Percentiles rank a stretch among this genome's conserved stretches.
These are phyloP conservation scores for Phytophthora pini DNA, from an alignment of 352 stramenopile genomes.

Conservation along the genomic window DNA sequence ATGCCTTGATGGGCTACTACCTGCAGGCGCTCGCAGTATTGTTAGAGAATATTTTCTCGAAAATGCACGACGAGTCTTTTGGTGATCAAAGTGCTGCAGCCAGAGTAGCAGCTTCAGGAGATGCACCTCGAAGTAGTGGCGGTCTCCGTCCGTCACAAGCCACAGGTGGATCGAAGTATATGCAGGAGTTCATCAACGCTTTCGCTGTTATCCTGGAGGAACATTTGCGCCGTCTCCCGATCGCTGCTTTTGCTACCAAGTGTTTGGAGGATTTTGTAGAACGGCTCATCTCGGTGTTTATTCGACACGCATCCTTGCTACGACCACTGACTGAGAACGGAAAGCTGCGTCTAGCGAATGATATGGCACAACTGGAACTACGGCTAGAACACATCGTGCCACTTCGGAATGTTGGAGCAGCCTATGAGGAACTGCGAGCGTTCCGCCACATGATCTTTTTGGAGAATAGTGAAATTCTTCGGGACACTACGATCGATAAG, in stretches of 20 bases:
- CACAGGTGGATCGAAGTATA: slow-evolving; percentile 72
- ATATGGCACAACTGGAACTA: slow-evolving; percentile 87
- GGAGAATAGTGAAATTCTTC: slow-evolving; percentile 62
- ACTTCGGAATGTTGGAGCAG: slow-evolving; percentile 58
- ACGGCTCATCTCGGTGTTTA: slow-evolving; percentile 79
- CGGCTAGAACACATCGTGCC: slow-evolving; percentile 65
- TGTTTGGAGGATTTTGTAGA: slow-evolving; percentile 75
- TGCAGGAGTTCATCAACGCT: slow-evolving; percentile 73
- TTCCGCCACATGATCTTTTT: slow-evolving; percentile 89
- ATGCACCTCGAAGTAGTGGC: slow-evolving; percentile 25
- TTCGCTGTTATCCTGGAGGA: slow-evolving; percentile 79
- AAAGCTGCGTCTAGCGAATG: slow-evolving; percentile 82
- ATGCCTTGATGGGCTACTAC: slow-evolving; percentile 73
- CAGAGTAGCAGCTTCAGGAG: slow-evolving; percentile 9
- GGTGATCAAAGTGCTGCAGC: slow-evolving; percentile 42
- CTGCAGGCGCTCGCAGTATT: slow-evolving; percentile 65
- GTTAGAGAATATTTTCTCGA: slow-evolving; percentile 69
- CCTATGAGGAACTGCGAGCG: slow-evolving; percentile 80
- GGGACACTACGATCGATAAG: slow-evolving; percentile 81
- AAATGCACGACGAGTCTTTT: slow-evolving; percentile 90
- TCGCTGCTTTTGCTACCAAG: slow-evolving; percentile 51
- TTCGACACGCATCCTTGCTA: slow-evolving; percentile 76
- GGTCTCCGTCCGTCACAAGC: slow-evolving; percentile 21
- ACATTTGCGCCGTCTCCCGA: slow-evolving; percentile 71
- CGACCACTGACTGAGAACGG: slow-evolving; percentile 77